A percentile compares a stretch with the other conserved stretches of the same genome.
Conservation (phyloP, 139 green algal species). For the Haematococcus lacustris region DNA sequence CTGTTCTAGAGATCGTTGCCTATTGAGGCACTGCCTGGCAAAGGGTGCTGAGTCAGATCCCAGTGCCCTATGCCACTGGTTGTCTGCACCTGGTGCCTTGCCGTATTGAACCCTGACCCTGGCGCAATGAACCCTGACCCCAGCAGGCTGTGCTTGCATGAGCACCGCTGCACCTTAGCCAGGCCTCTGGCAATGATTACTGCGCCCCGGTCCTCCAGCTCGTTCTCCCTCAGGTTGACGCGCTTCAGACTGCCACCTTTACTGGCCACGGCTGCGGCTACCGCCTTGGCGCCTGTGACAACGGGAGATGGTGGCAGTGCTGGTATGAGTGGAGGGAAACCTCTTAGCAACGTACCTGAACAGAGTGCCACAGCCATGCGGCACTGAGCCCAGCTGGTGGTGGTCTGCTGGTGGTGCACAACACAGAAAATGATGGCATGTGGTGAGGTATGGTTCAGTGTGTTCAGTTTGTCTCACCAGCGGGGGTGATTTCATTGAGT, state of each 20-base stretch:
- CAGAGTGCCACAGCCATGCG: not conserved
- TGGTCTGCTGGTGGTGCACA: not conserved
- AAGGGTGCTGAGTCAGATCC: too few species aligned
- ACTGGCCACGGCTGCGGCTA: conserved; percentile 44
- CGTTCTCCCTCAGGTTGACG: conserved; percentile 82
- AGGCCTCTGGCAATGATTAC: conserved; percentile 38
- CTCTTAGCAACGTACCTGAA: too few species aligned
- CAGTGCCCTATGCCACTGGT: too few species aligned
- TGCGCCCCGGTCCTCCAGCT: conserved; percentile 74
- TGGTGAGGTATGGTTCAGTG: too few species aligned
- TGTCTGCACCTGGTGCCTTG: too few species aligned
- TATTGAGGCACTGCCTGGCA: too few species aligned
- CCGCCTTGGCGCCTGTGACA: conserved; percentile 6
- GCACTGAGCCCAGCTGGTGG: not conserved
- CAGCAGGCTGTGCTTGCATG: too few species aligned
- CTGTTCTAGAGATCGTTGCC: too few species aligned
- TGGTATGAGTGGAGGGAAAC: too few species aligned
- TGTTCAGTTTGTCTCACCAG: not conserved
- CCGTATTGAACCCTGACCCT: too few species aligned
- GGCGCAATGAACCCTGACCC: too few species aligned
- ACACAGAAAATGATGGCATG: not conserved
- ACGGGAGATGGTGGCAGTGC: not conserved
- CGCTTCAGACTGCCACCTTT: conserved; percentile 46
- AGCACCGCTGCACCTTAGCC: conserved; percentile 7
- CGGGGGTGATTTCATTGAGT: conserved; percentile 71